Evolutionary conservation across 331 rosid species (phyloP), one percentile per base, ranked within the genome.

Genomic region (Telfairia occidentalis): DNA sequence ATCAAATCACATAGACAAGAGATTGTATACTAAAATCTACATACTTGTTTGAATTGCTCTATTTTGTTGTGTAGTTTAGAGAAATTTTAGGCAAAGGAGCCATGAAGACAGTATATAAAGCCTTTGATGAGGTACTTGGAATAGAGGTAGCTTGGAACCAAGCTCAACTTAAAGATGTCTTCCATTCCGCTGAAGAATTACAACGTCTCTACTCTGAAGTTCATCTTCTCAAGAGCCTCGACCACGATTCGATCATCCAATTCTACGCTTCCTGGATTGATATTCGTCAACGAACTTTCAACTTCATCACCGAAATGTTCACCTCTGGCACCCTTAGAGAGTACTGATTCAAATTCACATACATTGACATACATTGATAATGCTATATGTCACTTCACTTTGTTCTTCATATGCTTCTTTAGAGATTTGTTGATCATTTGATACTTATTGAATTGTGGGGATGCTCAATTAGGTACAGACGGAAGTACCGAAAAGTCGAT

Each of bases 81-180:
- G 98, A 93, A 59, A 40, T 91, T 74, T 81, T 91, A 6, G 98
- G 98, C 5, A 91, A 82, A 78, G 98, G 98, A 80, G 98, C 98
- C 10, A 84, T 87, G 94, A 93, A 93, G 79, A 84, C 81, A 0
- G 98, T 93, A 37, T 93, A 93, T 32, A 88, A 77, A 49, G 97
- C 87, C 54, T 91, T 93, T 77, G 98, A 93, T 74, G 91, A 91
- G 74, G 80, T 82, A 4, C 72, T 84, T 18, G 98, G 95, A 46
- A 84, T 89, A 49, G 98, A 93, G 81, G 98, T 93, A 46, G 98
- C 98, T 48, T 93, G 98, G 98, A 93, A 89, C 78, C 97, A 88
- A 82, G 89, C 89, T 70, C 81, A 87, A 55, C 95, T 93, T 11
- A 88, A 87, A 53, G 91, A 93, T 65, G 85, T 82, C 8, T 87